Conservation (phyloP, 768 basidiomycete species). For the Suillus luteus region DNA sequence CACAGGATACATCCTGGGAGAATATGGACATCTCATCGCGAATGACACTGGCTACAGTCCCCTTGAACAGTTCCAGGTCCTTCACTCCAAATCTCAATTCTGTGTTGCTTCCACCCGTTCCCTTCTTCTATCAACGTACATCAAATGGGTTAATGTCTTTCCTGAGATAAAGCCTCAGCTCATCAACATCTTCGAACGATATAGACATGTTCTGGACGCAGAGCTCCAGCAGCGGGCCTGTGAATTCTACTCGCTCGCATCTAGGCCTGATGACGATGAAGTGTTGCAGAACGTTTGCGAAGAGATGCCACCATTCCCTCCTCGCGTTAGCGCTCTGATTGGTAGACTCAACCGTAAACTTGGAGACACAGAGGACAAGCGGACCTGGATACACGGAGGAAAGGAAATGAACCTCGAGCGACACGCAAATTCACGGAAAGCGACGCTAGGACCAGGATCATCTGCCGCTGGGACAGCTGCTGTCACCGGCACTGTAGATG, state of each 20-base stretch:
- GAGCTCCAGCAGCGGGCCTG: constrained; percentile 98
- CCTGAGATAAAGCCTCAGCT: constrained; percentile 97
- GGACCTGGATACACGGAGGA: constrained; percentile 95
- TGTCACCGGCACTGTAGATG: constrained; percentile 37
- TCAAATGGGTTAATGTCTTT: constrained; percentile 99
- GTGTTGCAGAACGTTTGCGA: constrained; percentile 93
- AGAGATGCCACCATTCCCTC: constrained; percentile 99
- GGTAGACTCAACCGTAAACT: constrained; percentile 87
- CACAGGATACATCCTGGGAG: constrained; percentile 91
- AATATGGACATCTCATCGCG: constrained; percentile 97
- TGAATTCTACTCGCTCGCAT: constrained; percentile 91
- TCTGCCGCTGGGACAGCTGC: constrained; percentile 39
- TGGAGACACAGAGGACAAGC: constrained; percentile 91
- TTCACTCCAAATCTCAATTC: constrained; percentile 95
- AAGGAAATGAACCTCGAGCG: constrained; percentile 87
- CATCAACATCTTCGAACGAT: constrained; percentile 93
- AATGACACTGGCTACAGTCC: constrained; percentile 94
- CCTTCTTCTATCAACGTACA: constrained; percentile 92
- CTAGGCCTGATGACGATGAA: constrained; percentile 85
- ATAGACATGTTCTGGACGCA: constrained; percentile 95
- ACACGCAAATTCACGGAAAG: constrained; percentile 58
- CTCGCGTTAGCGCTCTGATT: constrained; percentile 87
- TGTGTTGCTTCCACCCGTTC: constrained; percentile 91
- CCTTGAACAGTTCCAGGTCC: constrained; percentile 87
- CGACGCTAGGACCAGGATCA: constrained; percentile 34